Evolutionary conservation across 768 basidiomycete species (phyloP).

Genomic region (Mrakia blollopis): DNA sequence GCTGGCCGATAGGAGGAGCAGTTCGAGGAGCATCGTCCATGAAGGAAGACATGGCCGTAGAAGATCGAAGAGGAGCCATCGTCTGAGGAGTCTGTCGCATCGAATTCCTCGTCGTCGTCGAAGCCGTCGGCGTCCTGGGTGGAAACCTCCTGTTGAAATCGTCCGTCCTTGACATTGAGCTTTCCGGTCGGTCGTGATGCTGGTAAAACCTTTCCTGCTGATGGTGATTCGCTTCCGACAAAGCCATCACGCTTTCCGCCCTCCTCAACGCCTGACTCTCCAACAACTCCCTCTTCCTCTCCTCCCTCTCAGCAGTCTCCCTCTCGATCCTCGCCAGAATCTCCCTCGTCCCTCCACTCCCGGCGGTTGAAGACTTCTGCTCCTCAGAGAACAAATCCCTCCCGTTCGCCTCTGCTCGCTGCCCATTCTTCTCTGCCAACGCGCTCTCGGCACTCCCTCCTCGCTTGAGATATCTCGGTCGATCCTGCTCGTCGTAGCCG

Average conservation of each 20-base stretch:
- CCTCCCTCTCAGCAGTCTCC: conserved; percentile 11
- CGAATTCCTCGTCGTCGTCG: background rate
- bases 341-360: background rate
- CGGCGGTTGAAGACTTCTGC: background rate
- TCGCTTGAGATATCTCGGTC: background rate
- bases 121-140: background rate
- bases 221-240: background rate
- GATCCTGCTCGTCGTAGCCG: background rate
- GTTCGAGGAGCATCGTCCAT: conserved; percentile 8
- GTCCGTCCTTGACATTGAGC: conserved; percentile 15
- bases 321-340: conserved; percentile 10
- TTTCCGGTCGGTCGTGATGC: background rate
- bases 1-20: background rate
- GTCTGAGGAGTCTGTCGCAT: conserved; percentile 6
- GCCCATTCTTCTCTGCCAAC: background rate
- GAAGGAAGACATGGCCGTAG: background rate
- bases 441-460: conserved; percentile 14
- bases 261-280: conserved; percentile 14
- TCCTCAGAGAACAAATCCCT: background rate
- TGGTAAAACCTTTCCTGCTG: background rate
- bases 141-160: conserved; percentile 12
- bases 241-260: conserved; percentile 7
- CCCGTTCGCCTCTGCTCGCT: background rate
- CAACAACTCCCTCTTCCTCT: conserved; percentile 6
- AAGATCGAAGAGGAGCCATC: conserved; percentile 8